Evolutionary conservation across 176 grass and related monocot genomes (phyloP).

Genomic region (Carex pumila): DNA sequence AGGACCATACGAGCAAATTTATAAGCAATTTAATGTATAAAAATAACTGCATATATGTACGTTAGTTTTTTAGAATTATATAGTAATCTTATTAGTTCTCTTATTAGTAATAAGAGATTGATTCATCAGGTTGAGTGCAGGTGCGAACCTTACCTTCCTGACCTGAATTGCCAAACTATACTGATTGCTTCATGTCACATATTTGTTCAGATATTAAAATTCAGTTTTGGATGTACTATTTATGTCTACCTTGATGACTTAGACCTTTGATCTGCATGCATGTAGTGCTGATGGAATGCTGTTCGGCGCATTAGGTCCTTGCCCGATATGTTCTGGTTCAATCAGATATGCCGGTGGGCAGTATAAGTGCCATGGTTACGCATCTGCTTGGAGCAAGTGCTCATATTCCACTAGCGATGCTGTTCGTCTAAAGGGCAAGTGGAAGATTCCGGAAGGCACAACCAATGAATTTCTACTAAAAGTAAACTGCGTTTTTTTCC

Average conservation of each 20-base stretch:
- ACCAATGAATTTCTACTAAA: slow-evolving; percentile 65
- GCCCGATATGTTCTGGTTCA: slow-evolving; percentile 64
- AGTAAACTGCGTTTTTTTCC: slow-evolving; percentile 24
- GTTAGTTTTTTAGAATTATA: not conserved
- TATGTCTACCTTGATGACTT: not conserved
- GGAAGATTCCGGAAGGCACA: slow-evolving; percentile 62
- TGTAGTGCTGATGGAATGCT: slow-evolving; percentile 92
- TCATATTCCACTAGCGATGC: slow-evolving; percentile 66
- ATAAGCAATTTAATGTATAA: not conserved
- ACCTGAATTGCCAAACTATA: not conserved
- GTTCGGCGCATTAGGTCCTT: slow-evolving; percentile 77
- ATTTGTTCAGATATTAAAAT: not conserved
- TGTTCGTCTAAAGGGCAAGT: slow-evolving; percentile 67
- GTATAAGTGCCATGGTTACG: slow-evolving; percentile 69
- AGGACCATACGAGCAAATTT: not conserved
- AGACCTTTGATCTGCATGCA: slow-evolving; percentile 2
- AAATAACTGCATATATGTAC: not conserved
- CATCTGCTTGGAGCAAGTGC: slow-evolving; percentile 93
- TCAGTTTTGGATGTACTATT: not conserved
- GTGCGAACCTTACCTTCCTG: not conserved
- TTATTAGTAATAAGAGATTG: not conserved
- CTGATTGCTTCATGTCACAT: not conserved
- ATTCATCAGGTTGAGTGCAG: not conserved
- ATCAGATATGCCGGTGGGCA: slow-evolving; percentile 61
- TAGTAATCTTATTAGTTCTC: not conserved